A percentile compares a stretch with the other conserved stretches of the same genome.
phyloP scores from a whole-genome alignment of 106 monocot species.

The Triglochin maritima region DNA sequence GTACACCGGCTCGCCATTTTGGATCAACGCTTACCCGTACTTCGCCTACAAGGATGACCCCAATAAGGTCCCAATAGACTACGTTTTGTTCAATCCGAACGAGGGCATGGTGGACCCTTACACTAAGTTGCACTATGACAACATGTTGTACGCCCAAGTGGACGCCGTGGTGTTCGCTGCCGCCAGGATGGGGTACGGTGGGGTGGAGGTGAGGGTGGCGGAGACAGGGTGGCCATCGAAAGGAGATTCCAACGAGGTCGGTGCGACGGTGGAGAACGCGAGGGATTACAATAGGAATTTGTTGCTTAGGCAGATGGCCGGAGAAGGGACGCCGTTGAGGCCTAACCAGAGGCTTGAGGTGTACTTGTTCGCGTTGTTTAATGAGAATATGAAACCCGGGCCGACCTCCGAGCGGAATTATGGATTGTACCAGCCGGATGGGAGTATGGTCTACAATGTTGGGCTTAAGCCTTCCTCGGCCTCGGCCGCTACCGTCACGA shows the following conservation, averaged over 20 bases:
- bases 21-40: constrained; percentile 98
- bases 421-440: constrained; percentile 70
- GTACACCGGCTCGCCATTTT: constrained; percentile 60
- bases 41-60: constrained; percentile 85
- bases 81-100: constrained; percentile 50
- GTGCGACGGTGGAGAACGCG: constrained; percentile 75
- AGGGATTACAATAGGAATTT: constrained; percentile 64
- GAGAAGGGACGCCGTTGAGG: constrained; percentile 82
- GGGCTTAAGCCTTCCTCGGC: constrained; percentile 39
- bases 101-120: constrained; percentile 53
- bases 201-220: constrained; percentile 67
- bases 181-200: constrained; percentile 44
- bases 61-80: constrained; percentile 33
- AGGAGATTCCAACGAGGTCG: constrained; percentile 66
- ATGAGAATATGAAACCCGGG: constrained; percentile 91
- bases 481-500: constrained; percentile 44
- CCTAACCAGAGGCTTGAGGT: constrained; percentile 61
- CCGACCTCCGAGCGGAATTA: constrained; percentile 95
- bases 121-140: constrained; percentile 70
- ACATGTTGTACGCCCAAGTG: constrained; percentile 95
- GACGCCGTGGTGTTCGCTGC: constrained; percentile 71
- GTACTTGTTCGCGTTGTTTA: constrained; percentile 86
- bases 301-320: constrained; percentile 45
- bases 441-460: constrained; percentile 71
- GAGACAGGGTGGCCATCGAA: constrained; percentile 98